phyloP scores from a whole-genome alignment of 1,284 basidiomycete species.

The Tilletiaria anomala region DNA sequence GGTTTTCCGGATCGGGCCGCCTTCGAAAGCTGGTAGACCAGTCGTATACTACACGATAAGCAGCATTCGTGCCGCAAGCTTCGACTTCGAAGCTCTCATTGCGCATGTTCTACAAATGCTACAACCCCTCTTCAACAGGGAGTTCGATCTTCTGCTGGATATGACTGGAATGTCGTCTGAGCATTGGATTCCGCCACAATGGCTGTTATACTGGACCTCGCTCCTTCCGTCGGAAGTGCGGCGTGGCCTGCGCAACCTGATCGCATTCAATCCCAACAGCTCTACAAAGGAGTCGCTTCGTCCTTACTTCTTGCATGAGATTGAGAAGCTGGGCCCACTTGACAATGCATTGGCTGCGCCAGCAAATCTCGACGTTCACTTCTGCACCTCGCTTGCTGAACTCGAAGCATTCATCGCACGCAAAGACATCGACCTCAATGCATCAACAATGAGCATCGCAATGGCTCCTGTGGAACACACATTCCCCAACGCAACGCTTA shows the following conservation, averaged over 20 bases:
- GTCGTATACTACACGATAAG: slow-evolving; percentile 43
- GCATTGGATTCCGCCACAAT: slow-evolving; percentile 22
- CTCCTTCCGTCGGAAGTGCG: slow-evolving; percentile 18
- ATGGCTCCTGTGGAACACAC: slow-evolving; percentile 12
- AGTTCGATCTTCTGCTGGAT: slow-evolving; percentile 26
- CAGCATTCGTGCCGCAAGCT: slow-evolving; percentile 59
- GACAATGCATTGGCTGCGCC: neutral
- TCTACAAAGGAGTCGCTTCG: slow-evolving; percentile 12
- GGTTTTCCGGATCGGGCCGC: slow-evolving; percentile 23
- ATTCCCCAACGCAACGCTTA: slow-evolving; percentile 27
- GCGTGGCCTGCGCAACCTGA: slow-evolving; percentile 18
- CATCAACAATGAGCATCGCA: slow-evolving; percentile 15
- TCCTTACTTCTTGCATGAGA: neutral
- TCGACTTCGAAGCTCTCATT: slow-evolving; percentile 71
- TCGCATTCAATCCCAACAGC: slow-evolving; percentile 28
- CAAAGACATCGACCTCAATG: slow-evolving; percentile 20
- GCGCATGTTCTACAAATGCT: slow-evolving; percentile 20
- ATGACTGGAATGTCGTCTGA: slow-evolving; percentile 14
- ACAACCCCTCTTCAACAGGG: slow-evolving; percentile 11
- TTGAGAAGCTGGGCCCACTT: neutral
- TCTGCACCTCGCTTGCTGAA: slow-evolving; percentile 14
- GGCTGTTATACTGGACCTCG: slow-evolving; percentile 25
- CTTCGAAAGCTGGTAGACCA: slow-evolving; percentile 37
- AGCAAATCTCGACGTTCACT: slow-evolving; percentile 4
- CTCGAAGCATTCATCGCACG: slow-evolving; percentile 24